A percentile compares a stretch with the other conserved stretches of the same genome.
These are phyloP conservation scores for Mycena olivaceomarginata DNA, from an alignment of 768 basidiomycete genomes.

Conservation along the genomic window DNA sequence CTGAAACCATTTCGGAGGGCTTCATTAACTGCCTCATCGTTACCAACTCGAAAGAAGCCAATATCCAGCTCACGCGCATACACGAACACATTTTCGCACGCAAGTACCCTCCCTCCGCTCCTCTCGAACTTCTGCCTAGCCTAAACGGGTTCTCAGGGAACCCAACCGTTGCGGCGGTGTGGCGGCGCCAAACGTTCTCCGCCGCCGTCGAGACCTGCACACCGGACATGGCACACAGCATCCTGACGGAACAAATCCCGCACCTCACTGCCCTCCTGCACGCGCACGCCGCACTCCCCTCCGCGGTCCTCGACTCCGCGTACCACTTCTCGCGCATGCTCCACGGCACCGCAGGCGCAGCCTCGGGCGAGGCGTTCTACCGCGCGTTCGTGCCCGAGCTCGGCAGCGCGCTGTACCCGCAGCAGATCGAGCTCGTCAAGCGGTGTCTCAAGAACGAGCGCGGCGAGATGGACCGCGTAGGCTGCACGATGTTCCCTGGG, in stretches of 20 bases:
- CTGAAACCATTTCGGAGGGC: slow-evolving; percentile 85
- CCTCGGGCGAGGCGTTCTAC: slow-evolving; percentile 84
- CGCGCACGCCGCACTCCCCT: slow-evolving; percentile 59
- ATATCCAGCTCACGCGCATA: slow-evolving; percentile 88
- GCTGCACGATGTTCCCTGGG: slow-evolving; percentile 92
- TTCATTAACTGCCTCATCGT: slow-evolving; percentile 91
- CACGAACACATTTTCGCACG: slow-evolving; percentile 93
- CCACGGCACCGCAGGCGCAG: slow-evolving; percentile 73
- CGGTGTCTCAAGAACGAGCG: slow-evolving; percentile 86
- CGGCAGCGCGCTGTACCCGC: slow-evolving; percentile 82
- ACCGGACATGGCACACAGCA: slow-evolving; percentile 78
- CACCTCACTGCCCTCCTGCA: slow-evolving; percentile 73
- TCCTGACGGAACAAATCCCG: slow-evolving; percentile 85
- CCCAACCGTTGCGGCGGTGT: slow-evolving; percentile 91
- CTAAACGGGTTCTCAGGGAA: slow-evolving; percentile 70
- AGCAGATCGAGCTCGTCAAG: slow-evolving; percentile 90
- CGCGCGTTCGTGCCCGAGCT: slow-evolving; percentile 92
- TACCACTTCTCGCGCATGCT: slow-evolving; percentile 92
- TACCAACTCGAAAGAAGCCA: slow-evolving; percentile 90
- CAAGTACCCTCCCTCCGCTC: slow-evolving; percentile 60
- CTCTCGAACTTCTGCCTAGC: background rate
- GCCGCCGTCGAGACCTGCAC: slow-evolving; percentile 89
- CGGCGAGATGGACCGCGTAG: slow-evolving; percentile 84
- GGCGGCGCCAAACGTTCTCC: slow-evolving; percentile 93
- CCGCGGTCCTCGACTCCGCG: slow-evolving; percentile 80